Base-by-base conservation (phyloP, 1,139 yeast species). In the Pneumocystis jirovecii region DNA sequence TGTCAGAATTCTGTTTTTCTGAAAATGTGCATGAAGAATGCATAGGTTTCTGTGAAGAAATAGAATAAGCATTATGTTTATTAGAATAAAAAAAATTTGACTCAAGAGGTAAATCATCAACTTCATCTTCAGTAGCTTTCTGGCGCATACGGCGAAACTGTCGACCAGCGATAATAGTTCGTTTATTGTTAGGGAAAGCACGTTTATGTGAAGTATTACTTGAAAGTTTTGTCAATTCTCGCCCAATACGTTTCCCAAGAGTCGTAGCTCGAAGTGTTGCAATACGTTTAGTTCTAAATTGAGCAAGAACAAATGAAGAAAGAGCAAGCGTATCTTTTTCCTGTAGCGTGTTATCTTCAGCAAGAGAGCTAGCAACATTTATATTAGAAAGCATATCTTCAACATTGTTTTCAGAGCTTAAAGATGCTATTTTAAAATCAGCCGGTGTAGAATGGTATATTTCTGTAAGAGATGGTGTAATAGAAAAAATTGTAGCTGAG, bases 221-320 rank as follows among this genome's bases (percentile, higher is more conserved):
- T 21, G 57, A 50, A 50, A 50, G 57, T 6, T 50, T 50, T 12
- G 34, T 50, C n/a, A 50, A 50, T 50, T 50, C 57, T 50, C 31
- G 57, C 25, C 57, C 57, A 50, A 50, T 29, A 17, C 57, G 57
- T 50, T 50, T 50, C 12, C 57, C 57, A 50, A 50, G 57, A 3
- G 57, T 50, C 10, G 57, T 50, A 25, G 31, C 57, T 3, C 57
- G 57, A 12, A 50, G 31, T 1, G 57, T 50, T 50, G 57, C 29
- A 25, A 50, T 25, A 8, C 57, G 29, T 4, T 50, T 50, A 50
- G 57, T 50, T 12, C n/a, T 50, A 50, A 50, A 50, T 25, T 50
- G 57, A 50, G 57, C 57, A 50, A 50, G 57, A 50, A 50, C 57
- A 50, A 50, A 25, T 50, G 57, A 50, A 21, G 57, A 50, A 50